Conservation (phyloP, 2,329 filamentous ascomycete species). For the Hypoxylon sp. region DNA sequence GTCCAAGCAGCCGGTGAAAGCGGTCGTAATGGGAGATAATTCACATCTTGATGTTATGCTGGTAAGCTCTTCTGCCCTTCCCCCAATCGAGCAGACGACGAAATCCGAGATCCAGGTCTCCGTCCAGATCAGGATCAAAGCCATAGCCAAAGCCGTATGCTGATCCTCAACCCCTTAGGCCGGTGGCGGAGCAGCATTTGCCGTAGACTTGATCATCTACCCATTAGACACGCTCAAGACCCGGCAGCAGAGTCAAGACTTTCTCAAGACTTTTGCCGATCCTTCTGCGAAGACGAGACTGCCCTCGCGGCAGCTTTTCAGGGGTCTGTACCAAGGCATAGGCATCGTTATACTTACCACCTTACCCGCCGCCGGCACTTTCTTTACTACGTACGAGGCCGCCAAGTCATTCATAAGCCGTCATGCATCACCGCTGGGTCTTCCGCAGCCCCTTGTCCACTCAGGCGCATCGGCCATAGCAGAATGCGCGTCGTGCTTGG, state of each 20-base stretch:
- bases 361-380: constrained; percentile 81
- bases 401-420: constrained; percentile 69
- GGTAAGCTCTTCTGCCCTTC: constrained; percentile 30
- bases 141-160: constrained; percentile 6
- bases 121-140: neutral
- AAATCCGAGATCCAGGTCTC: neutral
- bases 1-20: constrained; percentile 7
- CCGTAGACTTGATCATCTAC: constrained; percentile 85
- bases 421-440: constrained; percentile 54
- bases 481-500: constrained; percentile 84
- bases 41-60: constrained; percentile 44
- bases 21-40: constrained; percentile 38
- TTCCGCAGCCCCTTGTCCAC: constrained; percentile 76
- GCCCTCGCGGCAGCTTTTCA: constrained; percentile 60
- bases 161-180: constrained; percentile 60
- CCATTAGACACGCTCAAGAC: constrained; percentile 92
- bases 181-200: constrained; percentile 84
- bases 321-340: constrained; percentile 85
- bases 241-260: constrained; percentile 80
- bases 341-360: constrained; percentile 86
- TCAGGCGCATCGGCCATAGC: constrained; percentile 76
- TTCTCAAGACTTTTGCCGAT: constrained; percentile 70
- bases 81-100: neutral
- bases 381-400: constrained; percentile 90
- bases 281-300: constrained; percentile 59